Base-by-base conservation (phyloP, 805 yeast genomes). In the Candida maesae region DNA sequence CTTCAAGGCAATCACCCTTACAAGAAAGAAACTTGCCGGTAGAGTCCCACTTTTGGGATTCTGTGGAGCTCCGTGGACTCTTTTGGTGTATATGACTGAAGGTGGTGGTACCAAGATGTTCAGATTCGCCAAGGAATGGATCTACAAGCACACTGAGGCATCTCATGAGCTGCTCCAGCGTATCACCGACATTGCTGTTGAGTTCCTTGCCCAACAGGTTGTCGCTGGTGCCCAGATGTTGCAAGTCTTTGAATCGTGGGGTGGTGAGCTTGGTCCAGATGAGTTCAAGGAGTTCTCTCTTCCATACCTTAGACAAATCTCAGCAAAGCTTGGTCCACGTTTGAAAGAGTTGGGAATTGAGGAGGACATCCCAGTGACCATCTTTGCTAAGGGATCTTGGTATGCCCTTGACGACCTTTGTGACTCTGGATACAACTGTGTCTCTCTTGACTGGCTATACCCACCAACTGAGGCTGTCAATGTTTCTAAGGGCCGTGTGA, bases 61-160 rank as follows among this genome's bases (percentile, higher is more conserved):
- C 66, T 85, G 89, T 52, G 99, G 99, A 40, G 96, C 95, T 8
- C 99, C 99, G 42, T 93, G 97, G 96, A 93, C 99, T 11, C 68
- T 93, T 45, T 72, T 93, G 68, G 96, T 90, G 27, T 93, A 93
- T 67, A 93, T 93, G 96, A 80, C 89, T 45, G 99, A 93, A 66
- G 99, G 99, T 38, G 96, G 95, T 51, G 96, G 97, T 14, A 81
- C 96, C 6, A 85, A 85, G 59, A 72, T 91, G 72, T 93, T 86
- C 69, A 75, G 96, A 60, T 89, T 74, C 58, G 96, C 88, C 39
- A 88, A 90, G 63, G 84, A 87, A 60, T 90, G 98, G 96, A 73
- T 93, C 45, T 93, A 82, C 70, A 78, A 76, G 56, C 79, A 80
- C 60, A 85, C 95, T 20, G 76, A 79, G 43, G 81, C 77, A 36